A percentile compares a stretch with the other conserved stretches of the same genome.
Evolutionary conservation across 129 eudicot genomes (phyloP).

Genomic region (Ambrosia artemisiifolia): DNA sequence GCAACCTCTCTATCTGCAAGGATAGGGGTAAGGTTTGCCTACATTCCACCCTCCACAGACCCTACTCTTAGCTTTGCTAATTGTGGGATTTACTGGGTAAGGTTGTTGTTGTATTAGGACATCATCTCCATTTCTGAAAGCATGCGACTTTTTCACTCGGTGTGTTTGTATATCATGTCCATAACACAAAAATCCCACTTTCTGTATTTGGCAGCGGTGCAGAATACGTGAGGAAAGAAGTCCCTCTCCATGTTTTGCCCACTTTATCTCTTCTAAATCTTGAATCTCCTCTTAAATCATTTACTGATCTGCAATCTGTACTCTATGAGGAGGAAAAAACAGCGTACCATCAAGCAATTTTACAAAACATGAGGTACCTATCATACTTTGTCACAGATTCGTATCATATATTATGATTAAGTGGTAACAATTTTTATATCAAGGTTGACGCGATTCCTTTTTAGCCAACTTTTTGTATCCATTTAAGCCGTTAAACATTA

Average conservation of each 20-base stretch:
- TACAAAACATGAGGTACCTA: constrained; percentile 66
- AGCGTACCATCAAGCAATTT: constrained; percentile 77
- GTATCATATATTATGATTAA: not conserved
- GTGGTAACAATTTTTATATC: no score
- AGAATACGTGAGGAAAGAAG: constrained; percentile 82
- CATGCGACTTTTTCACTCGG: not conserved
- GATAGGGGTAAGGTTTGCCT: no score
- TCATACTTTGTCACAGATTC: not conserved
- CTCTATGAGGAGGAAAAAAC: constrained; percentile 79
- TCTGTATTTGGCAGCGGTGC: constrained; percentile 75
- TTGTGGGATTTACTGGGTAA: no score
- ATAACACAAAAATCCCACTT: not conserved
- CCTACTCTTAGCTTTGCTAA: no score
- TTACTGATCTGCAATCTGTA: constrained; percentile 69
- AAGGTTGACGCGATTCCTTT: no score
- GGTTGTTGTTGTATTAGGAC: no score
- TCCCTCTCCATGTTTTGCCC: constrained; percentile 86
- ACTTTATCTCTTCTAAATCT: constrained; percentile 57
- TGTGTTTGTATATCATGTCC: constrained; percentile 4
- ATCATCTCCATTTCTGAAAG: constrained; percentile 4
- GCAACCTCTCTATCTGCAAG: no score
- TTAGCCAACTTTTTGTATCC: no score
- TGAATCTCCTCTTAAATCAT: constrained; percentile 75
- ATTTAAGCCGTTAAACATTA: no score
- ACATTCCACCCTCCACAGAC: no score